Evolutionary conservation across 768 basidiomycete genomes (phyloP), one percentile per base, ranked within the genome.

Genomic region (Tricholoma sp.): DNA sequence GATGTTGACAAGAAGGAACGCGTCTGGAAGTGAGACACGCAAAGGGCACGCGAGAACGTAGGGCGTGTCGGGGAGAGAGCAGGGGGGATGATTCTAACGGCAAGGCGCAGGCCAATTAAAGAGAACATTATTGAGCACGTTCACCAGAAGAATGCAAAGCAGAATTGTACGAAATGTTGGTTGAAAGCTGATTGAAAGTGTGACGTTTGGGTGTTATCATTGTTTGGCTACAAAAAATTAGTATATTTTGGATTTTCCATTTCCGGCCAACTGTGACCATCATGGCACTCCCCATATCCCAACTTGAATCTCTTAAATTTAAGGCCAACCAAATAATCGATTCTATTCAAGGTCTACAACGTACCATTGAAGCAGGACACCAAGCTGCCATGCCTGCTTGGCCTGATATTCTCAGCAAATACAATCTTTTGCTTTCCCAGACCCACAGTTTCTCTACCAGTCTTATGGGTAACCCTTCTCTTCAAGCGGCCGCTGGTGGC

Each of bases 391-490:
- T 91, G 84, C 84, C 86, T 2, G 71, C 88, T 7, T 93, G 91
- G 91, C 91, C 91, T 2, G 91, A 93, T 65, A 83, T 94, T 55
- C 78, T 93, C 54, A 84, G 86, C 12, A 92, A 91, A 75, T 93
- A 92, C 80, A 91, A 86, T 63, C 79, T 90, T 60, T 79, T 94
- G 24, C 80, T 93, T 55, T 89, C 89, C 0, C 91, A 93, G 64
- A 89, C 89, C 0, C 88, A 89, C 66, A 87, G 79, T 62, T 84
- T 94, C 63, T 86, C 85, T 45, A 83, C 78, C 52, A 61, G 65
- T 11, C 54, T 64, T 19, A 31, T 60, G 19, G 57, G 58, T 4
- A 59, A 81, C 84, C 68, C 1, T 32, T 41, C 6, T 39, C 39
- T 5, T n/a, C 59, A 24, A 54, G 52, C 16, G 16, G 52, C 45